Percentiles rank a stretch among this genome's conserved stretches.
Evolutionary conservation across 768 basidiomycete genomes (phyloP).

Genomic region (Sarcomyxa edulis): DNA sequence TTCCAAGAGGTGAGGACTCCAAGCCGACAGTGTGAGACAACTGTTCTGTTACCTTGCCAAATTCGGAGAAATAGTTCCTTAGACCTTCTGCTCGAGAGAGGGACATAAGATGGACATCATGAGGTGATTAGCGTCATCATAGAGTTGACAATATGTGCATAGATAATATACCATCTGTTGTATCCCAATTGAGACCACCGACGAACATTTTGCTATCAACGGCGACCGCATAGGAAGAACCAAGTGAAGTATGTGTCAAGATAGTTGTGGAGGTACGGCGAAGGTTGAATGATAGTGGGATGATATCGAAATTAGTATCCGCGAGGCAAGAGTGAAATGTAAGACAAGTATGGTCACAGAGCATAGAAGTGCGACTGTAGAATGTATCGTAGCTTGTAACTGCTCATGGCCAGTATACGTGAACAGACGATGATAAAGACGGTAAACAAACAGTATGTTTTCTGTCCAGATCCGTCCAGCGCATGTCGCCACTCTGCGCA

Average conservation of each 20-base stretch:
- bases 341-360: too few relatives aligned
- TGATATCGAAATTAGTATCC: slow-evolving; percentile 17
- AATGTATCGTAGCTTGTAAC: too few relatives aligned
- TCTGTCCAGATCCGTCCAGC: too few relatives aligned
- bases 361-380: too few relatives aligned
- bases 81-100: slow-evolving; percentile 55
- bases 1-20: slow-evolving; percentile 22
- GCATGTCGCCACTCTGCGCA: too few relatives aligned
- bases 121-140: slow-evolving; percentile 29
- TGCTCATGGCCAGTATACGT: too few relatives aligned
- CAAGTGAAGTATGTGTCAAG: background rate
- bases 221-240: slow-evolving; percentile 17
- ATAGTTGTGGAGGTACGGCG: slow-evolving; percentile 1
- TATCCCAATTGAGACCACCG: slow-evolving; percentile 89
- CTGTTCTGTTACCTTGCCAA: slow-evolving; percentile 53
- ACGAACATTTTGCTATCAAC: slow-evolving; percentile 82
- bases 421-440: too few relatives aligned
- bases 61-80: slow-evolving; percentile 72
- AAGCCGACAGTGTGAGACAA: slow-evolving; percentile 2
- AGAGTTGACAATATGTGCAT: slow-evolving; percentile 22
- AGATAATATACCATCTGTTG: slow-evolving; percentile 72
- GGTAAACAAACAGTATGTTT: too few relatives aligned
- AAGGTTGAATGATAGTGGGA: slow-evolving; percentile 5
- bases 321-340: too few relatives aligned
- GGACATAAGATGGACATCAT: slow-evolving; percentile 16